Percentiles rank a stretch among this genome's conserved stretches.
phyloP scores from a whole-genome alignment of 75 land plant species.

The Pinus albicaulis region DNA sequence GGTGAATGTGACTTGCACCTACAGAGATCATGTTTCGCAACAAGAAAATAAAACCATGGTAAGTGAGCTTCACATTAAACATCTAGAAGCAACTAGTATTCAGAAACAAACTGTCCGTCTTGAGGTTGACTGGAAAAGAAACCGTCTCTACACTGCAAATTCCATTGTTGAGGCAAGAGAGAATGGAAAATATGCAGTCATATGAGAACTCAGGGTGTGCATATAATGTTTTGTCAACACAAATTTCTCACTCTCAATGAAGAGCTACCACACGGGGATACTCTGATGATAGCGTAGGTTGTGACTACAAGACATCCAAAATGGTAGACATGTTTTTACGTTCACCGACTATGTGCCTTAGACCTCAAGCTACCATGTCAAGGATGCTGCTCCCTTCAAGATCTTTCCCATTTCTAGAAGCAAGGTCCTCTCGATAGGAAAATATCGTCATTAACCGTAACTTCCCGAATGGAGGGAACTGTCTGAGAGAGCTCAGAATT shows the following conservation, averaged over 20 bases:
- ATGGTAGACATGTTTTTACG: constrained; percentile 38
- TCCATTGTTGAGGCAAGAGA: constrained; percentile 25
- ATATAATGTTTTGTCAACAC: constrained; percentile 33
- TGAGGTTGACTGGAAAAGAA: constrained; percentile 35
- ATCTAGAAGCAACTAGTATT: constrained; percentile 1
- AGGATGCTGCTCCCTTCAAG: constrained; percentile 14
- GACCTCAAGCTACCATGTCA: constrained; percentile 16
- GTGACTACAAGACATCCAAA: constrained; percentile 32
- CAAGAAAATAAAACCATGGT: constrained; percentile 7
- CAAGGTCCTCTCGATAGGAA: constrained; percentile 5
- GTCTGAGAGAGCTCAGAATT: not conserved
- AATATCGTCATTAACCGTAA: not conserved
- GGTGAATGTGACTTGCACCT: constrained; percentile 17
- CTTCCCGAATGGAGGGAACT: not conserved
- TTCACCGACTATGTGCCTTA: constrained; percentile 23
- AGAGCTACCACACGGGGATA: constrained; percentile 32
- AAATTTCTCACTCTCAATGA: constrained; percentile 31
- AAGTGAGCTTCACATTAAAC: constrained; percentile 9
- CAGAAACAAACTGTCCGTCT: constrained; percentile 12
- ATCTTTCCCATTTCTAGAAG: constrained; percentile 23
- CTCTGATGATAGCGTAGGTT: constrained; percentile 17
- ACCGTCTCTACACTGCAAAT: constrained; percentile 22
- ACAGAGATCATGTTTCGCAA: constrained; percentile 21
- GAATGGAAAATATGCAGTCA: constrained; percentile 34
- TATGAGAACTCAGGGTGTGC: constrained; percentile 38